Evolutionary conservation across 2,329 filamentous ascomycete genomes (phyloP).

Genomic region (Trichophyton rubrum): DNA sequence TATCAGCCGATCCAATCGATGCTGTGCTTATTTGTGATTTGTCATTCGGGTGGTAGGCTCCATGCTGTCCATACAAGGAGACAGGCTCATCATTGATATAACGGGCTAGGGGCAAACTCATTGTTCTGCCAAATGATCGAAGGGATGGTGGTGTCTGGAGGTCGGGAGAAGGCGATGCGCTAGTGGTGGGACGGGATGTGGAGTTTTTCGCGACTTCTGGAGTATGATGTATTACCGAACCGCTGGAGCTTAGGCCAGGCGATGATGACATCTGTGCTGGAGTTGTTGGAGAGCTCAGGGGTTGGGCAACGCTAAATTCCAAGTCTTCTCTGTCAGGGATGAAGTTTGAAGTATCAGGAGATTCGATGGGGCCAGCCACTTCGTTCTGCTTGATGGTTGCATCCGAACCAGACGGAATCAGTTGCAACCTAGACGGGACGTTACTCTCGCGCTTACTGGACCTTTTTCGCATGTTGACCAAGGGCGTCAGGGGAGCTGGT

Average conservation of each 20-base stretch:
- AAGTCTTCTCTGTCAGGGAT: not conserved
- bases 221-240: slow-evolving; percentile 16
- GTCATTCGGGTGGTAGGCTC: slow-evolving; percentile 10
- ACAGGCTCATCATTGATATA: slow-evolving; percentile 29
- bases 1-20: slow-evolving; percentile 19
- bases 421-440: not conserved
- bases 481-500: not conserved
- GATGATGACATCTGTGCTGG: slow-evolving; percentile 15
- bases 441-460: not conserved
- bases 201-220: not conserved
- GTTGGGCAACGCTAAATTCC: slow-evolving; percentile 13
- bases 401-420: not conserved
- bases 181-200: not conserved
- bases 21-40: slow-evolving; percentile 11
- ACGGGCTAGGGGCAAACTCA: slow-evolving; percentile 28
- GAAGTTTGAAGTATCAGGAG: not conserved
- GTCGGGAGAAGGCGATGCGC: not conserved
- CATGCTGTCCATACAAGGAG: slow-evolving; percentile 17
- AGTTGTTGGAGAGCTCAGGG: slow-evolving; percentile 17
- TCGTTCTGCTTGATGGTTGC: not conserved
- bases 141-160: not conserved
- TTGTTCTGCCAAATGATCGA: slow-evolving; percentile 17
- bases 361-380: not conserved
- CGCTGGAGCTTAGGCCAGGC: slow-evolving; percentile 16
- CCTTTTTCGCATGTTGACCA: not conserved